Percentiles rank a stretch among this genome's conserved stretches.
These are phyloP conservation scores for Fraxinus sp. DNA, from an alignment of 305 asterid species.

Conservation along the genomic window DNA sequence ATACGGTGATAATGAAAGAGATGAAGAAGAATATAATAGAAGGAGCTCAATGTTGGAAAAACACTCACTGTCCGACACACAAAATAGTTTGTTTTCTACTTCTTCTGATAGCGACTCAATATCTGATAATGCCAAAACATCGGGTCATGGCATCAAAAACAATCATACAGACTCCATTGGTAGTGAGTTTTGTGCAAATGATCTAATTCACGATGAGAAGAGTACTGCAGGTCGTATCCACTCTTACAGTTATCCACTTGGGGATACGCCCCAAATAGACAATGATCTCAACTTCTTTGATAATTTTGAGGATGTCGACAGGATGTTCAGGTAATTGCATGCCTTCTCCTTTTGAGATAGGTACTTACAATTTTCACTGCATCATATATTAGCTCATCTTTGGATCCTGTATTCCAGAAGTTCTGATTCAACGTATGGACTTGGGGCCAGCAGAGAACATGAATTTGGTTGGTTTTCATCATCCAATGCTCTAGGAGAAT, in stretches of 20 bases:
- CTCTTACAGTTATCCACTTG: conserved; percentile 55
- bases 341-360: conserved; percentile 8
- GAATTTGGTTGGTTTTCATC: conserved; percentile 67
- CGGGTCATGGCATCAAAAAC: conserved; percentile 40
- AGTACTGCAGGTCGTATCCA: conserved; percentile 40
- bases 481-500: conserved; percentile 48
- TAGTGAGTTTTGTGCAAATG: conserved; percentile 39
- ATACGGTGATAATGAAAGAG: conserved; percentile 37
- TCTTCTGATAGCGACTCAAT: conserved; percentile 32
- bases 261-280: conserved; percentile 44
- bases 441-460: conserved; percentile 52
- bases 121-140: conserved; percentile 42
- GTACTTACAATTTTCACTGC: neutral
- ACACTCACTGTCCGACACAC: conserved; percentile 36
- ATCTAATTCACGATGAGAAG: conserved; percentile 38
- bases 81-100: conserved; percentile 39
- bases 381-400: conserved; percentile 25
- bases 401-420: conserved; percentile 44
- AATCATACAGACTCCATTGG: conserved; percentile 38
- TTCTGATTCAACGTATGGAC: conserved; percentile 66
- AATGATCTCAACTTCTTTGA: conserved; percentile 49
- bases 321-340: conserved; percentile 64
- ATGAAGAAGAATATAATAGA: conserved; percentile 32
- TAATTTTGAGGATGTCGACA: conserved; percentile 74
- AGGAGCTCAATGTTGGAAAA: conserved; percentile 48